These are phyloP conservation scores for Comarum palustre DNA, from an alignment of 306 rosid species.

Conservation along the genomic window DNA sequence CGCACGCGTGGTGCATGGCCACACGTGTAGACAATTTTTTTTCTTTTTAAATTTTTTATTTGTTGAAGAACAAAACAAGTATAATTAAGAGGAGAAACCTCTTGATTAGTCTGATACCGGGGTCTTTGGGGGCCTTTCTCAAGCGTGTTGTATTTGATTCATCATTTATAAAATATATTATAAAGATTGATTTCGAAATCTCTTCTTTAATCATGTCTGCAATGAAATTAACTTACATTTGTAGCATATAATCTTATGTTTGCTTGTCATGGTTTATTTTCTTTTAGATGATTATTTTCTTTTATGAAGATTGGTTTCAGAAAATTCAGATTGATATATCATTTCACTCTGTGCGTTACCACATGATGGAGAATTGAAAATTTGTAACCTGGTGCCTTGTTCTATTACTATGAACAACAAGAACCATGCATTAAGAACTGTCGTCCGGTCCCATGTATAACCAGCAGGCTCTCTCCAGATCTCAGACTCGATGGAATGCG, in stretches of 20 bases:
- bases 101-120: constrained; percentile 8
- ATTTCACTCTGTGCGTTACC: constrained; percentile 20
- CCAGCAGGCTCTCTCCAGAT: not conserved
- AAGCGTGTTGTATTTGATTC: constrained; percentile 59
- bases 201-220: not conserved
- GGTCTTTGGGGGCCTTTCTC: constrained; percentile 94
- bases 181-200: constrained; percentile 3
- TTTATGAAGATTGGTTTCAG: constrained; percentile 9
- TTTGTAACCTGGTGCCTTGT: constrained; percentile 58
- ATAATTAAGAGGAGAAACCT: constrained; percentile 6
- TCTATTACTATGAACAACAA: constrained; percentile 25
- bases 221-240: no score
- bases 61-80: not conserved
- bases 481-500: constrained; percentile 37
- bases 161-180: constrained; percentile 37
- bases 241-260: no score
- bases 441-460: constrained; percentile 40
- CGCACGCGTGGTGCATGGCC: constrained; percentile 51
- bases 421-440: constrained; percentile 2
- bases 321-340: not conserved
- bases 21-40: constrained; percentile 42
- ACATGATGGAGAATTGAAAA: constrained; percentile 45
- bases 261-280: no score
- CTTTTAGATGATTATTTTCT: no score
- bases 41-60: constrained; percentile 6